Conservation (phyloP, 1,284 basidiomycete species). For the Abortiporus biennis region DNA sequence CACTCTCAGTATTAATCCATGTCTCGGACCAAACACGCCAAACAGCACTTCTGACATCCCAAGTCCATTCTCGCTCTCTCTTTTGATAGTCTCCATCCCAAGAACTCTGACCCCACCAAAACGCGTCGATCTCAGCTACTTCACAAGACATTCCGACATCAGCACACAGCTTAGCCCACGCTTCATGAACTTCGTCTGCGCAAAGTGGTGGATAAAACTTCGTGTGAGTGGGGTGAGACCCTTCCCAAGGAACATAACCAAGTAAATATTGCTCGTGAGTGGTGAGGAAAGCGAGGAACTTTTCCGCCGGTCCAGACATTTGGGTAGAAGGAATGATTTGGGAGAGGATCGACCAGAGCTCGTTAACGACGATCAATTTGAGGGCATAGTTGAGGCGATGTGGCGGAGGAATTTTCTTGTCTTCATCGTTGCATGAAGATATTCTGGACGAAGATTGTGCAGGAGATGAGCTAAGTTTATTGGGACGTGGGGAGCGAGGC, state of each 20-base stretch:
- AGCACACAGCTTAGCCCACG: constrained; percentile 58
- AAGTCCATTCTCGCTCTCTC: neutral
- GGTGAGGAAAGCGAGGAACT: constrained; percentile 42
- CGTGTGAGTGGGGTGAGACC: too few relatives aligned
- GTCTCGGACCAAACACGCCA: constrained; percentile 10
- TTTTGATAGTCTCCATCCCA: too few relatives aligned
- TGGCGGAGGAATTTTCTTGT: too few relatives aligned
- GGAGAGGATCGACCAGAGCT: constrained; percentile 47
- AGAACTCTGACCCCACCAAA: too few relatives aligned
- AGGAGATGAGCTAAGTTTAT: too few relatives aligned
- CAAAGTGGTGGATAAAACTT: constrained; percentile 35
- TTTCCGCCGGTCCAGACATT: constrained; percentile 35
- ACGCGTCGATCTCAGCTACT: constrained; percentile 37
- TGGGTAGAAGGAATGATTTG: constrained; percentile 34
- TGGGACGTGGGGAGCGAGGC: too few relatives aligned
- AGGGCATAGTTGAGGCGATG: constrained; percentile 30
- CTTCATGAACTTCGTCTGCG: constrained; percentile 33
- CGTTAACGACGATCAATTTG: constrained; percentile 46
- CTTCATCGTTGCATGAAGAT: constrained; percentile 1
- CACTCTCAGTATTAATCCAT: constrained; percentile 23
- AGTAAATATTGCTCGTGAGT: constrained; percentile 41
- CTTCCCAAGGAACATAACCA: too few relatives aligned
- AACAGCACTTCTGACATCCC: neutral
- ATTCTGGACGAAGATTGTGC: too few relatives aligned
- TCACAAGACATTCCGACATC: constrained; percentile 40